Evolutionary conservation across 2,329 filamentous ascomycete genomes (phyloP).

Genomic region (Colletotrichum lentis): DNA sequence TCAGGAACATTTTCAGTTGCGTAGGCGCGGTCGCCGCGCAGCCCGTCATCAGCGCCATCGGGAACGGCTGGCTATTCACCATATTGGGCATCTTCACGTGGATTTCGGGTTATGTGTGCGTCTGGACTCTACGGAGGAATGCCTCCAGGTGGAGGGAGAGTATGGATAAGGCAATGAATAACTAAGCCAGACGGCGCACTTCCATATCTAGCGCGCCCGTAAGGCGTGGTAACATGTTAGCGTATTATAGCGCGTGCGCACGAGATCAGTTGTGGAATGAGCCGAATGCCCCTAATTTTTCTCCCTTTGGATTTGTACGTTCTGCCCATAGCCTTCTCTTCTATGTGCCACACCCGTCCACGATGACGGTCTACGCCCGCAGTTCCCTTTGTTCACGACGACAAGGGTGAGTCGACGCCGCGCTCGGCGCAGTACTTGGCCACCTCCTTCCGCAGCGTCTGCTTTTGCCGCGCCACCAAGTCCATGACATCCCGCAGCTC

Average conservation of each 20-base stretch:
- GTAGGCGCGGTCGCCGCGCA: conserved; percentile 74
- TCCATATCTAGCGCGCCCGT: conserved; percentile 3
- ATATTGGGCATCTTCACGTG: conserved; percentile 62
- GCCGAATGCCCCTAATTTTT: not conserved
- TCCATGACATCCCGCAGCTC: conserved; percentile 72
- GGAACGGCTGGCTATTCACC: conserved; percentile 80
- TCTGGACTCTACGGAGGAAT: conserved; percentile 69
- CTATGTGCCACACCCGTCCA: not conserved
- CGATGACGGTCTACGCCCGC: not conserved
- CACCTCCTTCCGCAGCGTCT: conserved; percentile 76
- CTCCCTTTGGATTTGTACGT: conserved; percentile 3
- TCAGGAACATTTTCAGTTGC: conserved; percentile 80
- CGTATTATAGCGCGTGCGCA: not conserved
- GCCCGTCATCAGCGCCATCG: conserved; percentile 74
- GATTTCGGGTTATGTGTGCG: conserved; percentile 62
- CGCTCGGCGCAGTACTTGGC: conserved; percentile 76
- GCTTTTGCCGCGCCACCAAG: conserved; percentile 67
- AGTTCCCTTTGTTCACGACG: conserved; percentile 11
- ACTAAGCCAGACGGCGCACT: not conserved
- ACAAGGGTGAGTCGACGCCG: conserved; percentile 46
- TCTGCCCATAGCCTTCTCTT: not conserved
- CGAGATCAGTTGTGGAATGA: not conserved
- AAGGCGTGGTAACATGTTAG: not conserved
- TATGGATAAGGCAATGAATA: conserved; percentile 63
- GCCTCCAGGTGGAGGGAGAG: conserved; percentile 68